Percentiles rank a stretch among this genome's conserved stretches.
phyloP scores from a whole-genome alignment of 768 basidiomycete species.

The Boletus rubropictus region DNA sequence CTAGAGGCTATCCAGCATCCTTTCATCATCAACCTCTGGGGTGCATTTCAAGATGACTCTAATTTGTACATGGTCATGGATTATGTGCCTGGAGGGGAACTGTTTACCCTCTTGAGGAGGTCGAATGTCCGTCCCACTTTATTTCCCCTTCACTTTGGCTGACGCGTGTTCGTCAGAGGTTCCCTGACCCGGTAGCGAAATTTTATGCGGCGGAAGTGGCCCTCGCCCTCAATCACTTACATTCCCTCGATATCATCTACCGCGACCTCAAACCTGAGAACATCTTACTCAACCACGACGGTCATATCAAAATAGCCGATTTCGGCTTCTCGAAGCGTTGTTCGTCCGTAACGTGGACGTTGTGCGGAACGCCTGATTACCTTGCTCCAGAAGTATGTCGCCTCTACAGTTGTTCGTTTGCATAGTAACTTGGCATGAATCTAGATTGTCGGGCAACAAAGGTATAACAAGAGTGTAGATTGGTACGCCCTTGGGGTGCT shows the following conservation, averaged over 20 bases:
- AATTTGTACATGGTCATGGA: conserved; percentile 99
- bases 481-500: conserved; percentile 99
- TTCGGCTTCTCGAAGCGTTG: conserved; percentile 95
- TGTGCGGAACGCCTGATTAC: conserved; percentile 95
- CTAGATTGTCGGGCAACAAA: conserved; percentile 70
- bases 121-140: conserved; percentile 60
- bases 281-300: conserved; percentile 87
- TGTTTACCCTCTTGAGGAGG: conserved; percentile 88
- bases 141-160: conserved; percentile 7
- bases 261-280: conserved; percentile 98
- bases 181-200: conserved; percentile 95
- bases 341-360: conserved; percentile 83
- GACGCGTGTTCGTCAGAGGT: conserved; percentile 48
- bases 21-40: conserved; percentile 96
- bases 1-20: conserved; percentile 82
- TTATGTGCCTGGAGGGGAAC: conserved; percentile 93
- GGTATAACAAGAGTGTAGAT: conserved; percentile 95
- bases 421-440: not conserved
- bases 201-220: conserved; percentile 97
- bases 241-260: conserved; percentile 85
- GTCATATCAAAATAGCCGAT: conserved; percentile 95
- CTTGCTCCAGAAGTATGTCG: conserved; percentile 84
- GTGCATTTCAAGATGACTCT: conserved; percentile 82
- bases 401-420: conserved; percentile 15
- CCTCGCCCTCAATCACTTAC: conserved; percentile 86